Conservation (phyloP, 164 flowering plant species). For the Nymphaea colorata region DNA sequence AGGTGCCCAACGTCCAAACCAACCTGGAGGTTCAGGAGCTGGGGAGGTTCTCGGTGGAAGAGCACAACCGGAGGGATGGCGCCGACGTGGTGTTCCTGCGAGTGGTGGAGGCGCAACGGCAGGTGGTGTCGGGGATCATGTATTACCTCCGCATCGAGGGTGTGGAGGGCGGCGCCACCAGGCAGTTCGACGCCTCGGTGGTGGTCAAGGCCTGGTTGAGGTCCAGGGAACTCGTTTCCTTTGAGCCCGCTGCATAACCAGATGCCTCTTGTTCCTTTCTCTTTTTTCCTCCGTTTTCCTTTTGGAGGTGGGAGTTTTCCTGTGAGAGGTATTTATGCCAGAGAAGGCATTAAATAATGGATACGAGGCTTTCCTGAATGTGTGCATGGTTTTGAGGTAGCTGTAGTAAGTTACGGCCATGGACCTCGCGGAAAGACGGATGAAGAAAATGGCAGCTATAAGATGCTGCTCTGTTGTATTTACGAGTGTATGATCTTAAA, state of each 20-base stretch:
- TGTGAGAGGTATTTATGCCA: no score
- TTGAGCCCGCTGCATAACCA: constrained; percentile 12
- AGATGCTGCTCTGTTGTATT: no score
- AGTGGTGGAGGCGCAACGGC: constrained; percentile 42
- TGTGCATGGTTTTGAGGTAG: no score
- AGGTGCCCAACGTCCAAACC: constrained; percentile 27
- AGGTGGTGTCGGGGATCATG: constrained; percentile 53
- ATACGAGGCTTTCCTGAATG: no score
- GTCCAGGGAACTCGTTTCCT: constrained; percentile 26
- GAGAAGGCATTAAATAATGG: no score
- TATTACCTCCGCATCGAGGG: constrained; percentile 32
- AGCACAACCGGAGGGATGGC: constrained; percentile 25
- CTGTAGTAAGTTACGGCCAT: no score
- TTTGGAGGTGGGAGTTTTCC: no score
- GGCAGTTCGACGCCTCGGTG: constrained; percentile 33
- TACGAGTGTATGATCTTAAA: no score
- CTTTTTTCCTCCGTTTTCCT: no score
- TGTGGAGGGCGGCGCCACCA: constrained; percentile 6
- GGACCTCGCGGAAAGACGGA: no score
- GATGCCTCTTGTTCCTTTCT: no score
- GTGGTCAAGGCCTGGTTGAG: constrained; percentile 39
- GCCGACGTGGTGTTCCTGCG: constrained; percentile 12
- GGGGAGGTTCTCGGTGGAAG: constrained; percentile 47
- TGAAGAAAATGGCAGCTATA: no score
- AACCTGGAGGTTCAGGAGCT: constrained; percentile 53